phyloP scores from a whole-genome alignment of 2,329 filamentous ascomycete genomes.

The Neofusicoccum umdonicola region DNA sequence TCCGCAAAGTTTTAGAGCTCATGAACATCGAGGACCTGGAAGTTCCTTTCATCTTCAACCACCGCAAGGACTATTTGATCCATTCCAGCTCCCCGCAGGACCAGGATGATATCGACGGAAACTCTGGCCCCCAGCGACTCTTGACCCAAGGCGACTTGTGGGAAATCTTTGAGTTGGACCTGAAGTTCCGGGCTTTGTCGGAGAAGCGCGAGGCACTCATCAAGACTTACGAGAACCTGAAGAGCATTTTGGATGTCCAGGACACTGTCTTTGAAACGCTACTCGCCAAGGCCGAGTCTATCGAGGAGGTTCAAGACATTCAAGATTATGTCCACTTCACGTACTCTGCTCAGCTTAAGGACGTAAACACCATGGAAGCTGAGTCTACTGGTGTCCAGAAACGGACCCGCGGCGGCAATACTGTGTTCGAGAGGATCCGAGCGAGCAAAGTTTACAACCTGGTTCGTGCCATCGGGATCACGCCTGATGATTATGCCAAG shows the following conservation, averaged over 20 bases:
- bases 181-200: slow-evolving; percentile 89
- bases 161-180: slow-evolving; percentile 90
- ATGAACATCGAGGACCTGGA: slow-evolving; percentile 93
- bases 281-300: slow-evolving; percentile 73
- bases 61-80: slow-evolving; percentile 96
- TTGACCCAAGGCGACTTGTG: slow-evolving; percentile 91
- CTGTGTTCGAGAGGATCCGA: slow-evolving; percentile 79
- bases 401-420: slow-evolving; percentile 78
- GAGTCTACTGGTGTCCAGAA: slow-evolving; percentile 65
- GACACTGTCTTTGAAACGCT: slow-evolving; percentile 80
- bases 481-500: slow-evolving; percentile 81
- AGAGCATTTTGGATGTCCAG: slow-evolving; percentile 54
- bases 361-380: slow-evolving; percentile 64
- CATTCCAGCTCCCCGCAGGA: slow-evolving; percentile 69
- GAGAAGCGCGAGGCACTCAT: slow-evolving; percentile 88
- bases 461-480: slow-evolving; percentile 86
- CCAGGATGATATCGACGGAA: slow-evolving; percentile 66
- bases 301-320: slow-evolving; percentile 94
- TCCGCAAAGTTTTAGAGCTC: slow-evolving; percentile 91
- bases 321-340: slow-evolving; percentile 97
- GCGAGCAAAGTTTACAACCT: slow-evolving; percentile 76
- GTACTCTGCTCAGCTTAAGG: slow-evolving; percentile 80
- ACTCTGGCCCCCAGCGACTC: slow-evolving; percentile 78
- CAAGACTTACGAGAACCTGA: slow-evolving; percentile 73
- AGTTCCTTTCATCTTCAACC: slow-evolving; percentile 96